A percentile compares a stretch with the other conserved stretches of the same genome.
These are phyloP conservation scores for Russula brevipes DNA, from an alignment of 768 basidiomycete genomes.

Conservation along the genomic window DNA sequence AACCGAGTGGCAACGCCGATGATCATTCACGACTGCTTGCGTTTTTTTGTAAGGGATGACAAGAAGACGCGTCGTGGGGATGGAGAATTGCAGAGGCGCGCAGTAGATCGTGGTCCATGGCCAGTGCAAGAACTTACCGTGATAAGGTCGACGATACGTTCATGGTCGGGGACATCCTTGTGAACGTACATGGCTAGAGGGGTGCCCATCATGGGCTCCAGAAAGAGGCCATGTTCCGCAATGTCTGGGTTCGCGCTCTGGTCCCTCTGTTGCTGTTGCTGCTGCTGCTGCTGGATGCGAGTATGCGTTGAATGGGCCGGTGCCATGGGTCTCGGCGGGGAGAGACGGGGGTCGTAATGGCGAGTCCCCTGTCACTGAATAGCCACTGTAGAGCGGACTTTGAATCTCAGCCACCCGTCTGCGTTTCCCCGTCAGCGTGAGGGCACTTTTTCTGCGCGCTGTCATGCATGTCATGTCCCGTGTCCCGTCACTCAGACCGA, in stretches of 20 bases:
- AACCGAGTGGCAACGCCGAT: neutral
- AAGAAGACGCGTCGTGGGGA: neutral
- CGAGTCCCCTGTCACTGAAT: constrained; percentile 28
- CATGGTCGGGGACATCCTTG: constrained; percentile 71
- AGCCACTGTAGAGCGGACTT: constrained; percentile 24
- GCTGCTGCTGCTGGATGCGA: constrained; percentile 41
- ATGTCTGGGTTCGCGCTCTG: constrained; percentile 32
- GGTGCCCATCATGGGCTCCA: constrained; percentile 78
- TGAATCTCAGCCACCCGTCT: constrained; percentile 14
- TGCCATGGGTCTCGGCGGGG: constrained; percentile 68
- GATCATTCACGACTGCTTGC: neutral
- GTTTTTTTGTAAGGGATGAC: neutral
- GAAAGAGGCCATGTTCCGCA: constrained; percentile 45
- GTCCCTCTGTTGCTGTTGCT: constrained; percentile 35
- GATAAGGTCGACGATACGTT: constrained; percentile 57
- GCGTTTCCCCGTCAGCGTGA: no score
- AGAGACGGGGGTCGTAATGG: constrained; percentile 24
- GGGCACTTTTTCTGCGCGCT: no score
- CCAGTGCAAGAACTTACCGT: constrained; percentile 44
- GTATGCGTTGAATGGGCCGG: constrained; percentile 58
- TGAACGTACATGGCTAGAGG: constrained; percentile 74
- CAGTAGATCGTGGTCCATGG: constrained; percentile 9
- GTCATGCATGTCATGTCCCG: no score
- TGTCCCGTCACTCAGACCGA: neutral
- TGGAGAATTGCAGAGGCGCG: neutral